Evolutionary conservation across 495 filamentous ascomycete species (phyloP), one percentile per base, ranked within the genome.

Genomic region (Clohesyomyces aquaticus): DNA sequence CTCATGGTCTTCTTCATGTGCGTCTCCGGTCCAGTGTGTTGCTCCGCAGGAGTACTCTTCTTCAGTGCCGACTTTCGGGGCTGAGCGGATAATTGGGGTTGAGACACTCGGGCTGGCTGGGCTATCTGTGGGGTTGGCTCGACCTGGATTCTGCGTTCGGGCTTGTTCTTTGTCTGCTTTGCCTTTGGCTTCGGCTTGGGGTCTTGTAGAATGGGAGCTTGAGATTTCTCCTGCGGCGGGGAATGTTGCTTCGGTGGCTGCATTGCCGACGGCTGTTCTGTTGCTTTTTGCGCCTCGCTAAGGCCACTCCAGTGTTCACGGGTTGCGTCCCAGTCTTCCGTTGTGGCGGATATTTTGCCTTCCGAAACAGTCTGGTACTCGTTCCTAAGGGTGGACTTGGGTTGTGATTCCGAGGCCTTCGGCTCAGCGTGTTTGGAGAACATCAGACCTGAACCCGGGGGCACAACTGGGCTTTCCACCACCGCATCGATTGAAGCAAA

Each of bases 401-500:
- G 45, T 10, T 49, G 41, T 26, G 23, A 28, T 16, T 27, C 49
- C 23, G 18, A n/a, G 19, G 50, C 6, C 32, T 38, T 56, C 35
- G 60, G 63, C 11, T 72, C 63, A 10, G 68, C 49, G 11, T 67
- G 61, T 12, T 65, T 65, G 12, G 67, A 61, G 22, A 60, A 25
- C 57, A 54, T 47, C 29, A 66, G 27, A 22, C 57, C 66, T 6
- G 52, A 51, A 14, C 48, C 45, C 64, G 52, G 48, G 19, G 57
- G 23, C 25, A 45, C 29, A 12, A 70, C 63, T 4, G 87, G 83
- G 51, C 81, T 85, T 53, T 92, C 87, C 1, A 95, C 80, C 45
- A 96, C 87, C 26, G 92, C 92, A 75, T 96, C 85, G 47, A 96
- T 84, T 12, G 90, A 95, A 49, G 87, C 82, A 74, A 92, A 96